phyloP scores from a whole-genome alignment of 1,284 basidiomycete species.

The Pseudozyma flocculosa region DNA sequence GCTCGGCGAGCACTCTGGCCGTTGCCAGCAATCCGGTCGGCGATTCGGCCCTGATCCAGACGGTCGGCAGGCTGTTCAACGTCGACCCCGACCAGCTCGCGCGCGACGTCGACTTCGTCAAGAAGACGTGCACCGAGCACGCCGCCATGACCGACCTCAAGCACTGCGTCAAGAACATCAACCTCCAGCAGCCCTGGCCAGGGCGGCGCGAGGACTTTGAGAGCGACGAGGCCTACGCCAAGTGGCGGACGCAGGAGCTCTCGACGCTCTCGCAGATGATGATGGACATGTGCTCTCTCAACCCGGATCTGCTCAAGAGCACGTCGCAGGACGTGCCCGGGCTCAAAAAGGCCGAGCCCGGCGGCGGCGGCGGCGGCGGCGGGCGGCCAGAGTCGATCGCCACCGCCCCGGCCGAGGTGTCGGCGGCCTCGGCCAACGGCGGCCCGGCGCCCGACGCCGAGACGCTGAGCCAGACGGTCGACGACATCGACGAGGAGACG shows the following conservation, averaged over 20 bases:
- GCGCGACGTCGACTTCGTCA: constrained; percentile 72
- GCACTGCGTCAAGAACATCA: constrained; percentile 89
- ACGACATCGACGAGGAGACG: constrained; percentile 25
- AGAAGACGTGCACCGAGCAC: constrained; percentile 70
- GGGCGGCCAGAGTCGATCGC: constrained; percentile 18
- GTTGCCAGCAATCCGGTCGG: constrained; percentile 13
- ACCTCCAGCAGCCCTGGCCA: constrained; percentile 78
- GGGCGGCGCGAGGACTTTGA: constrained; percentile 84
- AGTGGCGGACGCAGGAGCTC: constrained; percentile 83
- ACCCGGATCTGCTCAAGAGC: constrained; percentile 82
- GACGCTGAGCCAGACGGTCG: constrained; percentile 4
- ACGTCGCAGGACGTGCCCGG: constrained; percentile 40
- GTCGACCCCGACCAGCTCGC: constrained; percentile 70
- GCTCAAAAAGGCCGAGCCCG: constrained; percentile 1
- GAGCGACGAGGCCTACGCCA: constrained; percentile 73
- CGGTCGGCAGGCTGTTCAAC: constrained; percentile 74
- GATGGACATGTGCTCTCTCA: constrained; percentile 79
- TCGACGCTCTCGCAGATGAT: constrained; percentile 82
- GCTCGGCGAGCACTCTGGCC: constrained; percentile 23
- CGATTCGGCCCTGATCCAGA: constrained; percentile 57
- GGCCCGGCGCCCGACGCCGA: constrained; percentile 18
- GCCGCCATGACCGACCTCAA: constrained; percentile 60
- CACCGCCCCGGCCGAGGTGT: constrained; percentile 2
- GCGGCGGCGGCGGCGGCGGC: no score
- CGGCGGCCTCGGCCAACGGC: not conserved